Percentiles rank a stretch among this genome's conserved stretches.
Conservation (phyloP, 306 rosid genomes). For the Lupinus albus region DNA sequence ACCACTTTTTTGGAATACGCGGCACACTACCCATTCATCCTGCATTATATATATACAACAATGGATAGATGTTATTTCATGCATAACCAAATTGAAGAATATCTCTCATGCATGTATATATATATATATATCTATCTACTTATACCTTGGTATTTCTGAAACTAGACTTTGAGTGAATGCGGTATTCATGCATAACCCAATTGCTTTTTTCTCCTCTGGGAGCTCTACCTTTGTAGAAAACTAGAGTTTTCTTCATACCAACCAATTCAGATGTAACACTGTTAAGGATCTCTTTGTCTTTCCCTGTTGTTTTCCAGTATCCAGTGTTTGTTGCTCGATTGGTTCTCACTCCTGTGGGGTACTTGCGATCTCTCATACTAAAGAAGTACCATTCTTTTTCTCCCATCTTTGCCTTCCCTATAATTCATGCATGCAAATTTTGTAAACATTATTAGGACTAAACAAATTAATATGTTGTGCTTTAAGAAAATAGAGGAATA, state of each 20-base stretch:
- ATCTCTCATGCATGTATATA: too few species aligned
- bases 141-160: slow-evolving; percentile 71
- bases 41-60: slow-evolving; percentile 31
- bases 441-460: background rate
- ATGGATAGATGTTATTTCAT: background rate
- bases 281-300: slow-evolving; percentile 81
- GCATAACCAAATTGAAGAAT: too few species aligned
- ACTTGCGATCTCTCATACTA: slow-evolving; percentile 81
- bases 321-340: slow-evolving; percentile 91
- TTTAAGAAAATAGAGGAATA: slow-evolving; percentile 18
- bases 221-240: slow-evolving; percentile 94
- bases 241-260: slow-evolving; percentile 95
- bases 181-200: slow-evolving; percentile 98
- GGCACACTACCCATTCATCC: slow-evolving; percentile 89
- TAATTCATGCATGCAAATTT: slow-evolving; percentile 26
- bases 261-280: slow-evolving; percentile 63
- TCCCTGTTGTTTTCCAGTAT: slow-evolving; percentile 95
- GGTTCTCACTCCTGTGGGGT: slow-evolving; percentile 91
- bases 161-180: slow-evolving; percentile 69
- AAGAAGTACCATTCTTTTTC: slow-evolving; percentile 94
- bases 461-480: background rate
- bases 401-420: slow-evolving; percentile 96
- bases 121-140: background rate
- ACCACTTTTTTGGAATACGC: slow-evolving; percentile 75
- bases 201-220: slow-evolving; percentile 91